Evolutionary conservation across 495 filamentous ascomycete genomes (phyloP), one percentile per base, ranked within the genome.

Genomic region (Penicillium canescens): DNA sequence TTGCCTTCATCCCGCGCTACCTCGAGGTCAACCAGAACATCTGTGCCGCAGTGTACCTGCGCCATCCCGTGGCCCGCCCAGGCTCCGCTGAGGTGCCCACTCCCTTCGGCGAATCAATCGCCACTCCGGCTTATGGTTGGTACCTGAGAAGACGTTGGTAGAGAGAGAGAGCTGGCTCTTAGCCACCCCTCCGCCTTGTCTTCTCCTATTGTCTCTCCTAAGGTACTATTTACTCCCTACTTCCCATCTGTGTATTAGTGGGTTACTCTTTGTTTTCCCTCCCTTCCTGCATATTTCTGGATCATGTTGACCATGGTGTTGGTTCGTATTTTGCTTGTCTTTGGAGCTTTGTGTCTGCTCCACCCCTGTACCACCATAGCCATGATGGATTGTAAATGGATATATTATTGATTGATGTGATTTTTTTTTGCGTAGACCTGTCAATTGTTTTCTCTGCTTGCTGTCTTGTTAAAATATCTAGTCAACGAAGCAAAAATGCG

Each of bases 11-110:
- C 53, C 94, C 94, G 18, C 79, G 89, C 52, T 98, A 96, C 73
- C 81, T 98, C 52, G 94, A 98, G 76, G 94, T 98, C 63, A 96
- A 97, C 77, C 92, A 93, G 66, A 91, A 89, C 61, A 88, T 96
- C 61, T 98, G 94, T 74, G 84, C 91, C 13, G 94, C 94, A 16
- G 93, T 98, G 37, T 98, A 98, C 73, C 73, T 98, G 55, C 82
- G 94, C 55, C 92, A 98, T 76, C 95, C 94, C 3, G 95, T 97
- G 42, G 95, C 90, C n/a, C 78, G 91, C 18, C 87, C 88, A 9
- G 92, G 95, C n/a, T 65, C 75, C 50, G 86, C 88, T 20, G 94
- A 98, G 73, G 92, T 97, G 46, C 93, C 94, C 20, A 88, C 90
- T 45, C 94, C 94, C 21, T 97, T 92, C 76, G 66, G 73, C 28